Percentiles rank a stretch among this genome's conserved stretches.
Evolutionary conservation across 2,329 filamentous ascomycete species (phyloP).

Genomic region (Aspergillus novofumigatus): DNA sequence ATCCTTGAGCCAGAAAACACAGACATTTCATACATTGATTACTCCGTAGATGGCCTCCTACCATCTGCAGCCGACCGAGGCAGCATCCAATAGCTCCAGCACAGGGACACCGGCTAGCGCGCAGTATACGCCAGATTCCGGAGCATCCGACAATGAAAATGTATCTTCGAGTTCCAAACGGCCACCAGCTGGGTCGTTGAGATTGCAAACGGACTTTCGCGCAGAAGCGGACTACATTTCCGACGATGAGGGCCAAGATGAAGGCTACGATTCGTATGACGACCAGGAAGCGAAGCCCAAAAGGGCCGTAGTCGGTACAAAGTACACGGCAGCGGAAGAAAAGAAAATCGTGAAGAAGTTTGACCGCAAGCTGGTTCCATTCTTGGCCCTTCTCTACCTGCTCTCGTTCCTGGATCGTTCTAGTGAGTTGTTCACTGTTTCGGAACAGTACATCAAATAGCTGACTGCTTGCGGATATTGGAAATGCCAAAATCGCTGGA

Average conservation of each 20-base stretch:
- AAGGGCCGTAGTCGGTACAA: slow-evolving; percentile 21
- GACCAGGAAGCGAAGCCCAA: slow-evolving; percentile 16
- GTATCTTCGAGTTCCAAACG: slow-evolving; percentile 11
- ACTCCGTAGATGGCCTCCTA: slow-evolving; percentile 21
- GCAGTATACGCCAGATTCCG: slow-evolving; percentile 34
- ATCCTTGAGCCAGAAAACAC: neutral
- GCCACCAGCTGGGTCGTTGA: slow-evolving; percentile 20
- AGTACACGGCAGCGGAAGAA: slow-evolving; percentile 63
- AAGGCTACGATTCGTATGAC: slow-evolving; percentile 26
- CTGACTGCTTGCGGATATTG: slow-evolving; percentile 45
- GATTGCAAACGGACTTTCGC: slow-evolving; percentile 34
- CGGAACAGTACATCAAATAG: neutral
- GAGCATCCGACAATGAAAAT: slow-evolving; percentile 24
- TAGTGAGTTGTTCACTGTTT: slow-evolving; percentile 51
- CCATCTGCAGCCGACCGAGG: slow-evolving; percentile 20
- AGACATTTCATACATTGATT: neutral
- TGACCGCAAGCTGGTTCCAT: slow-evolving; percentile 71
- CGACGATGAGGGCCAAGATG: slow-evolving; percentile 17
- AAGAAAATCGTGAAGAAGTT: slow-evolving; percentile 66
- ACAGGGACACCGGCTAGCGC: slow-evolving; percentile 20
- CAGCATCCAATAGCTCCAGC: slow-evolving; percentile 24
- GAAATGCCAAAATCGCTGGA: slow-evolving; percentile 61
- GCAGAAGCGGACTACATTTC: slow-evolving; percentile 16
- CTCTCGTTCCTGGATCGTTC: slow-evolving; percentile 82
- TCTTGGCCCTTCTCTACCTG: slow-evolving; percentile 78